A percentile compares a stretch with the other conserved stretches of the same genome.
These are phyloP conservation scores for Aspergillus wentii DNA, from an alignment of 495 filamentous ascomycete species.

Conservation along the genomic window DNA sequence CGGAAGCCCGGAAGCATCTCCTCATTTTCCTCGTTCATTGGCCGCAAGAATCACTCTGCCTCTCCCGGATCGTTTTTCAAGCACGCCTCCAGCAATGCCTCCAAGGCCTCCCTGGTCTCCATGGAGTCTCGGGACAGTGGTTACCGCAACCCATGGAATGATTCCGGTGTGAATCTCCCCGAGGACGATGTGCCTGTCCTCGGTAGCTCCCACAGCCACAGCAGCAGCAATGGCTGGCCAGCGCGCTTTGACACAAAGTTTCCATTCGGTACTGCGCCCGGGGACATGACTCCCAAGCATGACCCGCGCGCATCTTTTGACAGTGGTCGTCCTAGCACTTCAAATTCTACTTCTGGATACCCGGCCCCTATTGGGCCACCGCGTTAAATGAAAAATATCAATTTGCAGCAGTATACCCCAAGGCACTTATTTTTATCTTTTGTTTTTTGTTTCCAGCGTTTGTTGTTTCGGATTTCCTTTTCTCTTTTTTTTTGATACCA, in stretches of 20 bases:
- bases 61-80: conserved; percentile 84
- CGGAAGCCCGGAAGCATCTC: conserved; percentile 91
- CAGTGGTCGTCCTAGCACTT: conserved; percentile 87
- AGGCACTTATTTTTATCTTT: conserved; percentile 42
- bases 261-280: conserved; percentile 63
- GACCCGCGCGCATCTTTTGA: conserved; percentile 76
- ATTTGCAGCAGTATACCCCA: conserved; percentile 58
- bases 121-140: conserved; percentile 89
- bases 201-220: conserved; percentile 51
- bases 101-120: conserved; percentile 87
- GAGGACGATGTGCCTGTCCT: conserved; percentile 73
- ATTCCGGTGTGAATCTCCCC: conserved; percentile 86
- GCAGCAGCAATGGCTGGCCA: conserved; percentile 62
- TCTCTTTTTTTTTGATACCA: conserved; percentile 17
- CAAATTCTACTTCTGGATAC: conserved; percentile 94
- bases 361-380: conserved; percentile 82
- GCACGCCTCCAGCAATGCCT: conserved; percentile 87
- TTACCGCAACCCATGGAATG: conserved; percentile 96
- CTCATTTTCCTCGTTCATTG: conserved; percentile 86
- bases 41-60: conserved; percentile 87
- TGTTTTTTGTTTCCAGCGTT: conserved; percentile 16
- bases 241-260: conserved; percentile 57
- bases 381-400: conserved; percentile 63
- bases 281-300: conserved; percentile 79
- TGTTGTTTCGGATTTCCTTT: conserved; percentile 17